A percentile compares a stretch with the other conserved stretches of the same genome.
These are phyloP conservation scores for Ophiocytium majus DNA, from an alignment of 352 stramenopile genomes.

Conservation along the genomic window DNA sequence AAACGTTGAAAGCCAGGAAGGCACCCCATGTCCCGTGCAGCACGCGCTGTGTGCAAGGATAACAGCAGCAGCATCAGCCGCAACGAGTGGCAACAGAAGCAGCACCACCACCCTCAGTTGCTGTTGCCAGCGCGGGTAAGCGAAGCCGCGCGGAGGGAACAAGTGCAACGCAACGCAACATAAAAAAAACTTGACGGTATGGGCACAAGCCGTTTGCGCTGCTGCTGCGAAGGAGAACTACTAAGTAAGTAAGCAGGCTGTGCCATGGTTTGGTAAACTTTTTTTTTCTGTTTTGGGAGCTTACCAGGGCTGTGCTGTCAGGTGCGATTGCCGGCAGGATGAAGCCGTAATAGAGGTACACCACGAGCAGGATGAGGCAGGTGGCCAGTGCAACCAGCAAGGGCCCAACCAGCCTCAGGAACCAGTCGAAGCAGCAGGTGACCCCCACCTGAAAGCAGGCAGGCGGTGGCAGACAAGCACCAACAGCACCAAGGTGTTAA, in stretches of 20 bases:
- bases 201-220: no score
- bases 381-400: conserved; percentile 43
- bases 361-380: conserved; percentile 39
- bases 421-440: conserved; percentile 47
- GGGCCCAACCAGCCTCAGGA: conserved; percentile 43
- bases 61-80: not conserved
- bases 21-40: conserved; percentile 41
- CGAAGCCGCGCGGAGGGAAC: no score
- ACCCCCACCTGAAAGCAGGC: conserved; percentile 33
- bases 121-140: no score
- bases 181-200: no score
- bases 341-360: conserved; percentile 50
- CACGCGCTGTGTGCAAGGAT: not conserved
- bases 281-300: no score
- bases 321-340: conserved; percentile 36
- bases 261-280: no score
- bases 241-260: no score
- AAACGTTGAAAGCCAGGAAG: conserved; percentile 55
- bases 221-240: no score
- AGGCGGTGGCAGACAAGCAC: not conserved
- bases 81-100: no score
- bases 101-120: no score
- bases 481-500: no score
- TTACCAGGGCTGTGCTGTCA: conserved; percentile 30
- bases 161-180: no score